phyloP scores from a whole-genome alignment of 1,284 basidiomycete genomes.

The Apiotrichum sp. region DNA sequence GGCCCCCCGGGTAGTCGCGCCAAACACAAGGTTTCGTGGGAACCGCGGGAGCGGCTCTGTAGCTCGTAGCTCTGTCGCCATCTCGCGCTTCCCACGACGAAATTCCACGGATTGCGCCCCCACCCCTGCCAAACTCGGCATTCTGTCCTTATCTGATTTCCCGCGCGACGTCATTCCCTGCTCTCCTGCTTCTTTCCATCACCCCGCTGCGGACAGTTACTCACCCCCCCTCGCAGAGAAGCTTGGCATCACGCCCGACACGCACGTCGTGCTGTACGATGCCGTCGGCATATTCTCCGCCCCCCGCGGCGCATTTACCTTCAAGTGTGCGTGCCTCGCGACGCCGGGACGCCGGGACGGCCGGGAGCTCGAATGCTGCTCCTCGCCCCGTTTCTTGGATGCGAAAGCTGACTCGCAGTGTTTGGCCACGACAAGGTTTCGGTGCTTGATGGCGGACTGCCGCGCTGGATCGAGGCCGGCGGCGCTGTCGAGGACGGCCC shows the following conservation, averaged over 20 bases:
- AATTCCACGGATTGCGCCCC: no score
- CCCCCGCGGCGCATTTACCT: conserved; percentile 85
- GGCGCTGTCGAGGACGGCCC: conserved; percentile 56
- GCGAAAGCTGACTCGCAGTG: conserved; percentile 44
- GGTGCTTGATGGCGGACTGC: conserved; percentile 82
- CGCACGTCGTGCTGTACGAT: conserved; percentile 88
- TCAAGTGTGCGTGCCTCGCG: conserved; percentile 52
- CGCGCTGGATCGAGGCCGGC: conserved; percentile 71
- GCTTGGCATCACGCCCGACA: conserved; percentile 66
- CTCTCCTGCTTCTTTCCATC: no score
- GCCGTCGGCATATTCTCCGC: conserved; percentile 79
- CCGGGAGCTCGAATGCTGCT: no score
- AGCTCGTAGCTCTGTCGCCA: no score
- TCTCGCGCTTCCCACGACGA: no score
- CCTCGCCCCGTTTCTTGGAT: no score
- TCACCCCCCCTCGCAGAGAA: conserved; percentile 49
- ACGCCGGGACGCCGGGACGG: no score
- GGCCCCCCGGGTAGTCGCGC: no score
- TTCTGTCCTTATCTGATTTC: neutral
- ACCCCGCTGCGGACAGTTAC: no score
- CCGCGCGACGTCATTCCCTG: no score
- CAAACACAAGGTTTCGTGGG: no score
- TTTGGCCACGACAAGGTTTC: conserved; percentile 80
- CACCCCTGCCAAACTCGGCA: neutral
- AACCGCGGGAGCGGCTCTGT: no score